These are phyloP conservation scores for Pichia manshurica DNA, from an alignment of 805 yeast species.

Conservation along the genomic window DNA sequence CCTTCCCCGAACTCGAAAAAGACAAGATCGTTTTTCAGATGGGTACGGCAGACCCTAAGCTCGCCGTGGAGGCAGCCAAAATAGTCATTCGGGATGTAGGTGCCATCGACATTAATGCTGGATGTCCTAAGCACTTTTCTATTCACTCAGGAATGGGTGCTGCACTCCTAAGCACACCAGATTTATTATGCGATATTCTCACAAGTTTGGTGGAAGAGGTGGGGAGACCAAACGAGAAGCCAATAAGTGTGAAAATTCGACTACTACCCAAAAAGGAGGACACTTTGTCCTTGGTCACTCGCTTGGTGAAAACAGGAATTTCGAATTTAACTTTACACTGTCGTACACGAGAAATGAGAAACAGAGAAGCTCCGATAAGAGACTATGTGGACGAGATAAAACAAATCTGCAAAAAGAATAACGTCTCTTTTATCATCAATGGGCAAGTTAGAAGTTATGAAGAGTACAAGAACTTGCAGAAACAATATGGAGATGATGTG, in stretches of 20 bases:
- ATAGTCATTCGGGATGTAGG: conserved; percentile 80
- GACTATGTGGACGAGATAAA: conserved; percentile 60
- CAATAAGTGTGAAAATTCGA: conserved; percentile 88
- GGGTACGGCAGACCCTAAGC: conserved; percentile 77
- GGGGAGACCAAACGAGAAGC: conserved; percentile 69
- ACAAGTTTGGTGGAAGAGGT: conserved; percentile 65
- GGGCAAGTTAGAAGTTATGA: conserved; percentile 59
- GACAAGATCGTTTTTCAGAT: conserved; percentile 76
- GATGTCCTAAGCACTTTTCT: conserved; percentile 95
- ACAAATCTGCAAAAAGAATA: conserved; percentile 50
- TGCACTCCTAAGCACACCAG: conserved; percentile 80
- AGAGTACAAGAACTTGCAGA: conserved; percentile 50
- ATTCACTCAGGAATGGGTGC: conserved; percentile 98
- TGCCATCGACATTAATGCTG: conserved; percentile 91
- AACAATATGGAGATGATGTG: conserved; percentile 48
- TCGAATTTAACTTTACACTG: conserved; percentile 86
- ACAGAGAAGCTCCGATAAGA: conserved; percentile 75
- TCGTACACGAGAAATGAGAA: conserved; percentile 83
- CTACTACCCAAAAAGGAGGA: conserved; percentile 58
- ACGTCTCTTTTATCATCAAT: conserved; percentile 72
- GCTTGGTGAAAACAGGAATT: conserved; percentile 72
- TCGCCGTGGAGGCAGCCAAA: conserved; percentile 85
- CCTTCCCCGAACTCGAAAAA: conserved; percentile 56
- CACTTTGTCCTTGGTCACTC: conserved; percentile 53
- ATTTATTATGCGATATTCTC: conserved; percentile 64